These are phyloP conservation scores for Tricholoma sp. DNA, from an alignment of 768 basidiomycete genomes.

Conservation along the genomic window DNA sequence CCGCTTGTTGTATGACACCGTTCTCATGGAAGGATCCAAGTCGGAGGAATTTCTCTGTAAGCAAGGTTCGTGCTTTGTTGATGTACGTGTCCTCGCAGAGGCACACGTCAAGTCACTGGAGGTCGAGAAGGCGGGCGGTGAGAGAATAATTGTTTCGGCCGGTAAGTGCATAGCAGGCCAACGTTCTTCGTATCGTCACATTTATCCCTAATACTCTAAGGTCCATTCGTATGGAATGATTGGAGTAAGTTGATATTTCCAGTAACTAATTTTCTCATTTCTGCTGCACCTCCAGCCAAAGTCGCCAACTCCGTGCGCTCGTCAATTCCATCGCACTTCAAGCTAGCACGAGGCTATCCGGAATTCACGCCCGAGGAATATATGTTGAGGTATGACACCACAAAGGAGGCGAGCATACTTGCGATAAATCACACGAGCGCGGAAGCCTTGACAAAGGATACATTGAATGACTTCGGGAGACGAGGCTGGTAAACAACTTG, in stretches of 20 bases:
- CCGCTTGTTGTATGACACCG: slow-evolving; percentile 21
- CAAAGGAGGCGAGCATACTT: slow-evolving; percentile 25
- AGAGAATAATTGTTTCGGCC: slow-evolving; percentile 47
- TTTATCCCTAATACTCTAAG: neutral
- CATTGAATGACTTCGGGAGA: slow-evolving; percentile 24
- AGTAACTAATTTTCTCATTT: neutral
- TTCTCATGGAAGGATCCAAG: slow-evolving; percentile 18
- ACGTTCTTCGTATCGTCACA: no score
- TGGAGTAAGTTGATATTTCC: slow-evolving; percentile 22
- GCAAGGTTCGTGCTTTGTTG: slow-evolving; percentile 33
- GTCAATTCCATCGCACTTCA: slow-evolving; percentile 18
- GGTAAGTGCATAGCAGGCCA: slow-evolving; percentile 2
- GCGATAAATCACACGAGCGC: slow-evolving; percentile 26
- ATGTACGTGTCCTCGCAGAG: slow-evolving; percentile 52
- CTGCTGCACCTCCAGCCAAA: slow-evolving; percentile 24
- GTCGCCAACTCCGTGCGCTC: slow-evolving; percentile 23
- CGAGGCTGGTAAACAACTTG: slow-evolving; percentile 27
- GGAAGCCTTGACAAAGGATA: slow-evolving; percentile 27
- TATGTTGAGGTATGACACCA: slow-evolving; percentile 19
- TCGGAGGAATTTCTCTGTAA: slow-evolving; percentile 14
- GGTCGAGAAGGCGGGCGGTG: slow-evolving; percentile 44
- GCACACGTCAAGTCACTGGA: slow-evolving; percentile 51
- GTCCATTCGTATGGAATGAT: slow-evolving; percentile 28
- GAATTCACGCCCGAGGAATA: slow-evolving; percentile 21
- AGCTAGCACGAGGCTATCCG: slow-evolving; percentile 24